Evolutionary conservation across 2,329 filamentous ascomycete species (phyloP), one percentile per base, ranked within the genome.

Genomic region (Tolypocladium capitatum): DNA sequence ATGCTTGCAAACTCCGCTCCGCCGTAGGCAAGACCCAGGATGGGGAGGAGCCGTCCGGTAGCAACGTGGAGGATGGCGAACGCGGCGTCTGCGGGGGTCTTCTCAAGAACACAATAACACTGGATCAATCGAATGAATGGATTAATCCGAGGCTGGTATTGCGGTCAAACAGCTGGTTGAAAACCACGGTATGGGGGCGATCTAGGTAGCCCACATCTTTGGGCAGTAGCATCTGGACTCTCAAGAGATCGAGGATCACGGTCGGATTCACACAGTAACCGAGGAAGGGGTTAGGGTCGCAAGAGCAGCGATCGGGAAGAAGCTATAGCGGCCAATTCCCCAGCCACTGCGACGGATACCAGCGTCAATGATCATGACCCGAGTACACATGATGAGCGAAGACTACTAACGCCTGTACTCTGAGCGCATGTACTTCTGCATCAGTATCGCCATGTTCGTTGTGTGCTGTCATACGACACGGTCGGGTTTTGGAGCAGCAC

Each of bases 81-180:
- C 59, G 73, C 78, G 2, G 78, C 2, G 75, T 70, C 48, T 80
- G 76, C 27, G 81, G 60, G 10, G 78, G 78, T 16, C 71, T 75
- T 13, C 64, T 60, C 46, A 76, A 65, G 55, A 74, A 82, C 14
- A 72, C 77, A 2, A 73, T 71, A 49, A 81, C 68, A 46, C 78
- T 71, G 46, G 73, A 75, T 81, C 81, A 84, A 62, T 84, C 81
- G 49, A 85, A 78, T 0, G 79, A 82, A 9, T 80, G 80, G 30
- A 84, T 68, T 13, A 85, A 63, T 0, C 75, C 78, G 5, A 83
- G 63, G 0, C 81, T 80, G 6, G 75, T 75, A 47, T 70, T 70
- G 6, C 77, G 78, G 4, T 80, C 81, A 49, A 84, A 83, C 4
- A 84, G 57, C 58, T 84, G 80, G 58, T 84, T 84, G 48, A 84